Conservation (phyloP, 176 grass and related monocot genomes). For the Aegilops tauschii region DNA sequence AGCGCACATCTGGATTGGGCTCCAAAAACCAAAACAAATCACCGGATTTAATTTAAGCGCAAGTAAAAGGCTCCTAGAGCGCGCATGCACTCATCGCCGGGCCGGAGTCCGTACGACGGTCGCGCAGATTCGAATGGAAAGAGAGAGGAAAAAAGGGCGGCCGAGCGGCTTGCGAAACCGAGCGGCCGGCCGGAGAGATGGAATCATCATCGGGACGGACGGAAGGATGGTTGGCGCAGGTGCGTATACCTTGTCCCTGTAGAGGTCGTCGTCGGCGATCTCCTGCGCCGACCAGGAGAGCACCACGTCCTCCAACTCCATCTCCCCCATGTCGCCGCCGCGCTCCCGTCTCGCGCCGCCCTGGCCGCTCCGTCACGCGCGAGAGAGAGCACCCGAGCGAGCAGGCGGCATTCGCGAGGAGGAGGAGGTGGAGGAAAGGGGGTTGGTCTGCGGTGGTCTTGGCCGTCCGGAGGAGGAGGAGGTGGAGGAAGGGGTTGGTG, state of each 20-base stretch:
- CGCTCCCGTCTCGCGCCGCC: too few relatives aligned
- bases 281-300: slow-evolving; percentile 51
- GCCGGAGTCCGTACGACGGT: not conserved
- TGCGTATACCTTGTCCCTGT: slow-evolving; percentile 13
- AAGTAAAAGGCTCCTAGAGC: not conserved
- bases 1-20: too few relatives aligned
- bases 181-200: too few relatives aligned
- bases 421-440: not conserved
- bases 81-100: too few relatives aligned
- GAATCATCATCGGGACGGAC: not conserved
- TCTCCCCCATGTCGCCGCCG: not conserved
- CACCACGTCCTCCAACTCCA: slow-evolving; percentile 38
- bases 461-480: too few relatives aligned
- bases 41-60: not conserved
- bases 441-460: not conserved
- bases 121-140: not conserved
- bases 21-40: too few relatives aligned
- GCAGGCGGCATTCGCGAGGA: slow-evolving; percentile 4
- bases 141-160: too few relatives aligned
- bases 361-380: not conserved
- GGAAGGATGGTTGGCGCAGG: not conserved
- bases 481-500: too few relatives aligned
- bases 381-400: not conserved
- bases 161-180: not conserved
- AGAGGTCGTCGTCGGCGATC: slow-evolving; percentile 34